Evolutionary conservation across 2,329 filamentous ascomycete species (phyloP).

Genomic region (Aspergillus transmontanensis): DNA sequence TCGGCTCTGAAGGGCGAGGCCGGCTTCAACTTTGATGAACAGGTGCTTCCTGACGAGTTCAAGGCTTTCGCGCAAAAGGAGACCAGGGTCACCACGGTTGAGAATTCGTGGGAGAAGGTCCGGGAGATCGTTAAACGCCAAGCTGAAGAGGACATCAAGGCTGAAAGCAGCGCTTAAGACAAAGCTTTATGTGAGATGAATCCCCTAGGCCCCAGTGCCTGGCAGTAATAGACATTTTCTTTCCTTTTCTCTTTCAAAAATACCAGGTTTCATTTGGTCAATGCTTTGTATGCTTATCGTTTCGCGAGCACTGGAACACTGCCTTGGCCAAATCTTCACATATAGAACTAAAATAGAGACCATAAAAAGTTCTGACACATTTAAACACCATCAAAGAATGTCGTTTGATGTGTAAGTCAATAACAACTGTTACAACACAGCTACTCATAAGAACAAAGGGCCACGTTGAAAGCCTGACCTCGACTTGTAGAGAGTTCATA

Average conservation of each 20-base stretch:
- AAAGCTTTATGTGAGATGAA: background rate
- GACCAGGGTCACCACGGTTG: conserved; percentile 67
- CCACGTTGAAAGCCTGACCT: background rate
- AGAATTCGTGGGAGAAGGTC: conserved; percentile 65
- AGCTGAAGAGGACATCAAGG: conserved; percentile 55
- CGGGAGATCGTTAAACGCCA: conserved; percentile 74
- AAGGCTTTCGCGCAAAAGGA: conserved; percentile 75
- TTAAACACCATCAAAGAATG: background rate
- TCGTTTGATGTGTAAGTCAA: background rate
- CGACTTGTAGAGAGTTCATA: background rate
- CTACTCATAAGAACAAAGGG: background rate
- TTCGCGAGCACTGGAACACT: too few relatives aligned
- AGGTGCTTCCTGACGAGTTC: conserved; percentile 81
- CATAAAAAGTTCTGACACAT: background rate
- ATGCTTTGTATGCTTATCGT: background rate
- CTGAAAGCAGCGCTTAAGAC: conserved; percentile 4
- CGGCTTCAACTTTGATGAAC: conserved; percentile 71
- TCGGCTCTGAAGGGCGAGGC: conserved; percentile 70
- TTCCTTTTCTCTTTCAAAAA: background rate
- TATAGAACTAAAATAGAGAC: background rate
- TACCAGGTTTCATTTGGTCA: background rate
- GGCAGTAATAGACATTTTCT: background rate
- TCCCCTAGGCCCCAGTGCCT: background rate
- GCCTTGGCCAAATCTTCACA: accelerated
- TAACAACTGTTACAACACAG: background rate